A percentile compares a stretch with the other conserved stretches of the same genome.
phyloP scores from a whole-genome alignment of 2,329 filamentous ascomycete species.

The Sporothrix dimorphospora region DNA sequence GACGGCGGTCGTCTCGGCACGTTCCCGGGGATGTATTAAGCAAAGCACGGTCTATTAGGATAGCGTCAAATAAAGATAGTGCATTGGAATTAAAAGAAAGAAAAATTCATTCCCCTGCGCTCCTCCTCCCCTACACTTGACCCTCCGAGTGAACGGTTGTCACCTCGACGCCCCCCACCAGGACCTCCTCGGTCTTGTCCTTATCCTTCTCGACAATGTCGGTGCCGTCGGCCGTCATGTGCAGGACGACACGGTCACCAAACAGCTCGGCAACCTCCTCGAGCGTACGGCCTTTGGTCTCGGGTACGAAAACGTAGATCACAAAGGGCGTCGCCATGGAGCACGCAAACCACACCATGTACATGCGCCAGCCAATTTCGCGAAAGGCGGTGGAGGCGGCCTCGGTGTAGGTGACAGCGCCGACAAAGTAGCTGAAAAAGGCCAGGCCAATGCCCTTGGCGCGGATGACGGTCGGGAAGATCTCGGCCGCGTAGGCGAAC shows the following conservation, averaged over 20 bases:
- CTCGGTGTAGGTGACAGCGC: background rate
- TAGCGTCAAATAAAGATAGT: background rate
- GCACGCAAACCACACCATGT: slow-evolving; percentile 17
- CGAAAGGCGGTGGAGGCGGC: slow-evolving; percentile 17
- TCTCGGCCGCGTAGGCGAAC: slow-evolving; percentile 25
- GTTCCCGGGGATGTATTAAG: slow-evolving; percentile 54
- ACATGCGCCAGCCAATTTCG: slow-evolving; percentile 26
- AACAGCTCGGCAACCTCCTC: background rate
- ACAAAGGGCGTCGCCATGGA: background rate
- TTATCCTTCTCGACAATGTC: background rate
- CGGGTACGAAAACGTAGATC: background rate
- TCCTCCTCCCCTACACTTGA: background rate
- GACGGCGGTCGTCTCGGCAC: slow-evolving; percentile 65
- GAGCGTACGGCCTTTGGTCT: background rate
- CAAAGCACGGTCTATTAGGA: too few relatives aligned
- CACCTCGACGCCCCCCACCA: background rate
- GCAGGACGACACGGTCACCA: background rate
- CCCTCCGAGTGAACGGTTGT: background rate
- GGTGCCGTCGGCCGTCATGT: background rate
- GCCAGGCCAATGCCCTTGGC: slow-evolving; percentile 27
- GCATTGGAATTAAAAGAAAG: too few relatives aligned
- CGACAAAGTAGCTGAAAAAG: slow-evolving; percentile 16
- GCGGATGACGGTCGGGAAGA: slow-evolving; percentile 24
- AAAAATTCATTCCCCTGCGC: background rate
- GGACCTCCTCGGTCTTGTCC: background rate